Percentiles rank a stretch among this genome's conserved stretches.
Evolutionary conservation across 2,329 filamentous ascomycete species (phyloP).

Genomic region (Neoascochyta sp.): DNA sequence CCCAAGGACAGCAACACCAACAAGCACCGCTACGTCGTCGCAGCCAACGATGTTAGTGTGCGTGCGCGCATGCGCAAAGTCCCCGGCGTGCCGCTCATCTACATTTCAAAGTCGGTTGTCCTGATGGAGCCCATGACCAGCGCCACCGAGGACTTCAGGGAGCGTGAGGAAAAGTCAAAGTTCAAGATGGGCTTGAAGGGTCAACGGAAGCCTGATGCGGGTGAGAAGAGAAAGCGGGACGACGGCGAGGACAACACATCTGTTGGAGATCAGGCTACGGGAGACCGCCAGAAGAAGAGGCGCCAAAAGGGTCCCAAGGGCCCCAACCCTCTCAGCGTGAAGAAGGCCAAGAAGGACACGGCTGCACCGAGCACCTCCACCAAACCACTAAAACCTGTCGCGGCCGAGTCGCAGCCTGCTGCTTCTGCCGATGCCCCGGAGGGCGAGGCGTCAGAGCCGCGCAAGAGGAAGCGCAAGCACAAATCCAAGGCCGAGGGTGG

Average conservation of each 20-base stretch:
- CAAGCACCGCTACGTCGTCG: conserved; percentile 75
- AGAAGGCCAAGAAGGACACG: conserved; percentile 59
- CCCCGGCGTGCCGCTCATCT: conserved; percentile 70
- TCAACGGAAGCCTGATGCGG: conserved; percentile 27
- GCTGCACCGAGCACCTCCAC: conserved; percentile 6
- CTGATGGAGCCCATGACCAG: conserved; percentile 73
- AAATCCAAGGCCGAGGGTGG: conserved; percentile 32
- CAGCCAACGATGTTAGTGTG: conserved; percentile 65
- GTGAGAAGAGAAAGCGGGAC: conserved; percentile 37
- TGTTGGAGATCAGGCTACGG: conserved; percentile 18
- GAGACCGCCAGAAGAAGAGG: conserved; percentile 49
- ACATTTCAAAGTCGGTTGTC: conserved; percentile 76
- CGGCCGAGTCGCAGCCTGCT: conserved; percentile 5
- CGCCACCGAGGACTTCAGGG: conserved; percentile 59
- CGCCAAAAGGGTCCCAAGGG: conserved; percentile 58
- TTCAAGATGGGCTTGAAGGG: conserved; percentile 66
- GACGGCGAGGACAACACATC: conserved; percentile 39
- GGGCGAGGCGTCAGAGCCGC: conserved; percentile 25
- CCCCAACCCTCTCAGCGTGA: conserved; percentile 67
- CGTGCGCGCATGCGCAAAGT: conserved; percentile 62
- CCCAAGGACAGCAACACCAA: conserved; percentile 68
- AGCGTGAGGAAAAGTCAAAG: conserved; percentile 69
- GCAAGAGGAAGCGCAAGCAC: conserved; percentile 41
- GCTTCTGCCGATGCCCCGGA: conserved; percentile 13
- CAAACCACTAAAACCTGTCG: conserved; percentile 14